phyloP scores from a whole-genome alignment of 2,329 filamentous ascomycete genomes.

The Aspergillus oerlinghausenensis region DNA sequence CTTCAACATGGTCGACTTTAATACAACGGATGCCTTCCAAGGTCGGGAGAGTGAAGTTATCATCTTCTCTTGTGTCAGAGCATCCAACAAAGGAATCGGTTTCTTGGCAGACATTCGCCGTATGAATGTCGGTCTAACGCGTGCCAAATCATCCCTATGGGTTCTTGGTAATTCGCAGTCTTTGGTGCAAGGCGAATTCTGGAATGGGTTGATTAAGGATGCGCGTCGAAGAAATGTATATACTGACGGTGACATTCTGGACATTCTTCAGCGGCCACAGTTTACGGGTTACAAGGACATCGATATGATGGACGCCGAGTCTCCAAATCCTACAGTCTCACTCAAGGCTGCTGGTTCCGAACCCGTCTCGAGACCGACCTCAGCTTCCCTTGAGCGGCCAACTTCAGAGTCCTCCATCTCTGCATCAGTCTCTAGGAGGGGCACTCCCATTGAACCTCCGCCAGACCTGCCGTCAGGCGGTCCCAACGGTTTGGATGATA shows the following conservation, averaged over 20 bases:
- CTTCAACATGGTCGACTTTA: slow-evolving; percentile 82
- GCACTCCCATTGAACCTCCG: slow-evolving; percentile 19
- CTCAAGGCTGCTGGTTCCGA: slow-evolving; percentile 17
- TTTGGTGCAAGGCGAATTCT: slow-evolving; percentile 82
- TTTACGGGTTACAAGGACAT: slow-evolving; percentile 42
- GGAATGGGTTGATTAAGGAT: slow-evolving; percentile 80
- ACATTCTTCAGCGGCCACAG: slow-evolving; percentile 52
- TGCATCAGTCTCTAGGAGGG: slow-evolving; percentile 21
- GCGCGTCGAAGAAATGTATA: slow-evolving; percentile 70
- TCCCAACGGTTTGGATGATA: slow-evolving; percentile 39
- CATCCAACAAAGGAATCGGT: slow-evolving; percentile 87
- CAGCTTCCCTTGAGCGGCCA: slow-evolving; percentile 20
- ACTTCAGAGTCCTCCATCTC: slow-evolving; percentile 16
- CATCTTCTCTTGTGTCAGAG: slow-evolving; percentile 97
- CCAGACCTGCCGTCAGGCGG: slow-evolving; percentile 42
- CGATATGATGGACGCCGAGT: slow-evolving; percentile 39
- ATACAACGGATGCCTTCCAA: slow-evolving; percentile 97
- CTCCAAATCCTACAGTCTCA: slow-evolving; percentile 7
- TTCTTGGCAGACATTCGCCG: slow-evolving; percentile 97
- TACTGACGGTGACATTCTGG: slow-evolving; percentile 61
- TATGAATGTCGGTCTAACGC: slow-evolving; percentile 98
- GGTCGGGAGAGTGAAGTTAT: slow-evolving; percentile 96
- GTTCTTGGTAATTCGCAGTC: slow-evolving; percentile 89
- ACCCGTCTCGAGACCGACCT: slow-evolving; percentile 30
- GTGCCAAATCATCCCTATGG: slow-evolving; percentile 95